Base-by-base conservation (phyloP, 371 early-diverging fungal species). In the Mucor irregularis region DNA sequence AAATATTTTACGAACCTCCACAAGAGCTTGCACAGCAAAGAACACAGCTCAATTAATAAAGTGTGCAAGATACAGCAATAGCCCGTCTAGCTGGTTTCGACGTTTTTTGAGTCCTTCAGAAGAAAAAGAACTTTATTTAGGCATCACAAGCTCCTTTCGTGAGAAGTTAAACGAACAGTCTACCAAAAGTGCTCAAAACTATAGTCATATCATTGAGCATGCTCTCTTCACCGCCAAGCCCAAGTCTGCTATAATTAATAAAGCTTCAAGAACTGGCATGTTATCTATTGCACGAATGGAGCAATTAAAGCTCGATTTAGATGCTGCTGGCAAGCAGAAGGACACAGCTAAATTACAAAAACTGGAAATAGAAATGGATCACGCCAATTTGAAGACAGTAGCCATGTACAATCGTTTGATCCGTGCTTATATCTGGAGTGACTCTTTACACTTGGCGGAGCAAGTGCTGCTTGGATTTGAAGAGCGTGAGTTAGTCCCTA, bases 151-250 rank as follows among this genome's bases (percentile, higher is more conserved):
- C 9, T 53, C 71, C 9, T 77, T 77, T 53, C 78, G 78, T 19
- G 62, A 69, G 25, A 60, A 74, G 16, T 48, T 77, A 5, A 59
- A 59, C 10, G 62, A 69, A 14, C 62, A 74, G 39, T 53, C 72
- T 4, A 54, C 34, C 24, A 52, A 65, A 34, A 72, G 61, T 29
- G 37, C 62, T 4, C 54, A 71, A 37, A 64, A 60, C 7, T 77
- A 77, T 37, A 62, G 66, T 21, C 59, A 62, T 31, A 74, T 77
- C n/a, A 77, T 77, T 21, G 78, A 77, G 13, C 66, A 71, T 33
- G 71, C 72, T 21, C 56, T 77, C 28, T 49, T 65, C 21, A 54
- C 57, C 26, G 43, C 57, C 10, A 40, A 46, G 3, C 33, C 54
- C 16, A n/a, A n/a, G n/a, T n/a, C n/a, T n/a, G n/a, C n/a, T n/a